These are phyloP conservation scores for Botrytis byssoidea DNA, from an alignment of 2,329 filamentous ascomycete species.

Conservation along the genomic window DNA sequence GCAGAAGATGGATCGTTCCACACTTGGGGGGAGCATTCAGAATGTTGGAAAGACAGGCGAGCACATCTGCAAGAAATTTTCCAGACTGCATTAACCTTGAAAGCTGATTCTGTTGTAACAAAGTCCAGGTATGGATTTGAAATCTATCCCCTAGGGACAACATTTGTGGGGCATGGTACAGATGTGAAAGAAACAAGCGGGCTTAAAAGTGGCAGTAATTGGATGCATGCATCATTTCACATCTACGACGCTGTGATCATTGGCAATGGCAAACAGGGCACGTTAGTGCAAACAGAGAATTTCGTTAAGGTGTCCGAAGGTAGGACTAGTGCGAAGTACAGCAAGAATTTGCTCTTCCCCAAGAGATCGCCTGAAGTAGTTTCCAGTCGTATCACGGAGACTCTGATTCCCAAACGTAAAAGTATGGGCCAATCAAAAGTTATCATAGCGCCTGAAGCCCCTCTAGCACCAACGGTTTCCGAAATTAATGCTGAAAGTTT, in stretches of 20 bases:
- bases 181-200: not conserved
- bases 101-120: constrained; percentile 21
- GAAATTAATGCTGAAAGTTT: not conserved
- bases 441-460: too few relatives aligned
- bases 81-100: constrained; percentile 23
- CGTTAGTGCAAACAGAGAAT: constrained; percentile 4
- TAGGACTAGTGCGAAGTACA: not conserved
- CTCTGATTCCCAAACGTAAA: not conserved
- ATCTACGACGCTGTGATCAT: not conserved
- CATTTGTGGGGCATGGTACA: not conserved
- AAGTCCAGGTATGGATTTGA: constrained; percentile 24
- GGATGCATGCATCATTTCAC: constrained; percentile 21
- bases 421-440: not conserved
- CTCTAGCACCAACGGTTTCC: too few relatives aligned
- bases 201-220: not conserved
- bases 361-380: not conserved
- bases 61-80: constrained; percentile 26
- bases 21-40: constrained; percentile 18
- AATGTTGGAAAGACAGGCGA: constrained; percentile 18
- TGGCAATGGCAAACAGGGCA: not conserved
- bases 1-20: constrained; percentile 4
- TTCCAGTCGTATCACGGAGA: not conserved
- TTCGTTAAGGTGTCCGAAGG: not conserved
- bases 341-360: constrained; percentile 5
- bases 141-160: constrained; percentile 18